Percentiles rank a stretch among this genome's conserved stretches.
phyloP scores from a whole-genome alignment of 495 filamentous ascomycete species.

The Tuber indicum region DNA sequence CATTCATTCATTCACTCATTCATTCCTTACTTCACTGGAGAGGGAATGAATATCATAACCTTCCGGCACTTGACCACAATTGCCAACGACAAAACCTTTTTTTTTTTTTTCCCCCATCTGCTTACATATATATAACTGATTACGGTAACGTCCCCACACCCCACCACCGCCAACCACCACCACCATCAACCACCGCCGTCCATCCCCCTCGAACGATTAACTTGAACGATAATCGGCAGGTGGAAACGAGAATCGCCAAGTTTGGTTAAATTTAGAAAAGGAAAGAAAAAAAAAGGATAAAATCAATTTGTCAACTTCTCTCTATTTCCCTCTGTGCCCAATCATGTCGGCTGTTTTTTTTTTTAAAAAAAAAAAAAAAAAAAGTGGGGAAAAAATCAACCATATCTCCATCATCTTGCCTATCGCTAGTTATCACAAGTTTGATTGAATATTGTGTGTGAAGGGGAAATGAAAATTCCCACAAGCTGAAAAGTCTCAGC shows the following conservation, averaged over 20 bases:
- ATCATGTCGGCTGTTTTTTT: background rate
- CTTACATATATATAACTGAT: no score
- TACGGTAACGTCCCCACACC: no score
- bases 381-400: background rate
- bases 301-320: background rate
- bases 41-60: background rate
- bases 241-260: no score
- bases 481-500: background rate
- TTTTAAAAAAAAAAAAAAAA: background rate
- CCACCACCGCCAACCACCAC: no score
- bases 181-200: no score
- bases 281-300: no score
- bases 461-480: background rate
- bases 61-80: background rate
- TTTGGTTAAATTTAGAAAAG: background rate
- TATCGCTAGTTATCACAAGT: no score
- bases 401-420: background rate
- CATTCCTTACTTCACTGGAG: background rate
- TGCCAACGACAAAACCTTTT: no score
- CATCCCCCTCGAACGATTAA: no score
- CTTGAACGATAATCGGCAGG: no score
- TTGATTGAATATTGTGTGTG: no score
- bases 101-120: no score
- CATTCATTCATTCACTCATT: background rate
- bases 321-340: background rate